Evolutionary conservation across 495 filamentous ascomycete genomes (phyloP).

Genomic region (Penicilliopsis zonata): DNA sequence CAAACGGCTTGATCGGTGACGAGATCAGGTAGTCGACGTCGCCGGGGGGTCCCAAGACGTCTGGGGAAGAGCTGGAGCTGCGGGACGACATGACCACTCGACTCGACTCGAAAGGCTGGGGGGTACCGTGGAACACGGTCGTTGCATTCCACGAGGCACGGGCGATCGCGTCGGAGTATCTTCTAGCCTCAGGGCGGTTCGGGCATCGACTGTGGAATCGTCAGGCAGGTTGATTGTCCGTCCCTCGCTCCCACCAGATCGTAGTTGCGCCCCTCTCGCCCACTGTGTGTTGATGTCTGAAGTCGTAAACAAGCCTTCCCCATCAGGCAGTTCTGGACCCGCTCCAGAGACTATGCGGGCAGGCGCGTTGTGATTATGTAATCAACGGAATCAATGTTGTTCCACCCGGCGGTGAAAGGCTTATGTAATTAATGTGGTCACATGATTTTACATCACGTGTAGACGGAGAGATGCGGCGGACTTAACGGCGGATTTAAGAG

Average conservation of each 20-base stretch:
- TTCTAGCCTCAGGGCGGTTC: too few relatives aligned
- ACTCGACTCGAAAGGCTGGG: slow-evolving; percentile 5
- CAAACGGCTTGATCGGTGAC: slow-evolving; percentile 29
- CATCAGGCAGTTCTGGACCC: slow-evolving; percentile 13
- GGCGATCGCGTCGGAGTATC: neutral
- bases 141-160: slow-evolving; percentile 6
- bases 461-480: too few relatives aligned
- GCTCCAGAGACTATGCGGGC: slow-evolving; percentile 2
- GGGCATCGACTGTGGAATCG: too few relatives aligned
- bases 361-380: slow-evolving; percentile 1
- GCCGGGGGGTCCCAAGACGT: slow-evolving; percentile 33
- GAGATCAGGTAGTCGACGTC: slow-evolving; percentile 34
- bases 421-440: too few relatives aligned
- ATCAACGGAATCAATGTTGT: slow-evolving; percentile 3
- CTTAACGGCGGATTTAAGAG: too few relatives aligned
- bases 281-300: too few relatives aligned
- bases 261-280: too few relatives aligned
- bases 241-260: too few relatives aligned
- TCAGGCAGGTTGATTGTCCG: too few relatives aligned
- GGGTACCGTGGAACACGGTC: slow-evolving; percentile 13
- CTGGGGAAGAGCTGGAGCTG: slow-evolving; percentile 33
- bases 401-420: too few relatives aligned
- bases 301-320: slow-evolving; percentile 26
- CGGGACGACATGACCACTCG: slow-evolving; percentile 19
- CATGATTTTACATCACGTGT: too few relatives aligned